A percentile compares a stretch with the other conserved stretches of the same genome.
Evolutionary conservation across 108 stramenopile species (phyloP).

Genomic region (Pinguiococcus pyrenoidosus): DNA sequence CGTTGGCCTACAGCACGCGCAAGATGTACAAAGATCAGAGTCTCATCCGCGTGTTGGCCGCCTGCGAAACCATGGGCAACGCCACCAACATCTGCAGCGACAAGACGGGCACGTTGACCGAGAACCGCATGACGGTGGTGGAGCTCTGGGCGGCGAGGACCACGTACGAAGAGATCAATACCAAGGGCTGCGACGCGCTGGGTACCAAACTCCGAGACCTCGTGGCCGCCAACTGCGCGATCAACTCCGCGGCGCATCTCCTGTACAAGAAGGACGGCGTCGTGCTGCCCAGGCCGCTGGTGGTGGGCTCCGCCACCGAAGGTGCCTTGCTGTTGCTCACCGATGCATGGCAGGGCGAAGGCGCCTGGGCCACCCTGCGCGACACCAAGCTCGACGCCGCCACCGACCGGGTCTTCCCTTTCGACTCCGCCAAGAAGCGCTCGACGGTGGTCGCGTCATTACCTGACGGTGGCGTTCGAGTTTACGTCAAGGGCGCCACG

Average conservation of each 20-base stretch:
- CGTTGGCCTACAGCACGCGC: slow-evolving; percentile 57
- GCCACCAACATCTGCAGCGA: slow-evolving; percentile 91
- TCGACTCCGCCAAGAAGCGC: slow-evolving; percentile 55
- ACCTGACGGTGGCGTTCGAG: slow-evolving; percentile 15
- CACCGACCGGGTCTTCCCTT: slow-evolving; percentile 40
- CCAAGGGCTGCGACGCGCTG: neutral
- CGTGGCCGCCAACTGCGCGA: slow-evolving; percentile 18
- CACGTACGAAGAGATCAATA: neutral
- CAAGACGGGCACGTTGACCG: slow-evolving; percentile 67
- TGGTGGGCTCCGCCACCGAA: slow-evolving; percentile 80
- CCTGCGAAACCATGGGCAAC: slow-evolving; percentile 98
- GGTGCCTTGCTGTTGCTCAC: slow-evolving; percentile 59
- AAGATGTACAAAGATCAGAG: slow-evolving; percentile 89
- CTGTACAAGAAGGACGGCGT: slow-evolving; percentile 7
- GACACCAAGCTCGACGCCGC: slow-evolving; percentile 9
- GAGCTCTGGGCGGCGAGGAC: slow-evolving; percentile 20
- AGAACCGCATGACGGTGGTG: slow-evolving; percentile 81
- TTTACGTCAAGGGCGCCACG: slow-evolving; percentile 35
- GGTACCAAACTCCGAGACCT: neutral
- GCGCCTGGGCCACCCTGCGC: no score
- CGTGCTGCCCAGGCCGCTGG: slow-evolving; percentile 16
- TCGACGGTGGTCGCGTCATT: slow-evolving; percentile 16
- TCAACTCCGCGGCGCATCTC: slow-evolving; percentile 25
- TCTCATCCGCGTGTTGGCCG: slow-evolving; percentile 82
- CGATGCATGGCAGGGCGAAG: slow-evolving; percentile 19